Percentiles rank a stretch among this genome's conserved stretches.
Conservation (phyloP, 768 basidiomycete species). For the Lentinula guzmanii region DNA sequence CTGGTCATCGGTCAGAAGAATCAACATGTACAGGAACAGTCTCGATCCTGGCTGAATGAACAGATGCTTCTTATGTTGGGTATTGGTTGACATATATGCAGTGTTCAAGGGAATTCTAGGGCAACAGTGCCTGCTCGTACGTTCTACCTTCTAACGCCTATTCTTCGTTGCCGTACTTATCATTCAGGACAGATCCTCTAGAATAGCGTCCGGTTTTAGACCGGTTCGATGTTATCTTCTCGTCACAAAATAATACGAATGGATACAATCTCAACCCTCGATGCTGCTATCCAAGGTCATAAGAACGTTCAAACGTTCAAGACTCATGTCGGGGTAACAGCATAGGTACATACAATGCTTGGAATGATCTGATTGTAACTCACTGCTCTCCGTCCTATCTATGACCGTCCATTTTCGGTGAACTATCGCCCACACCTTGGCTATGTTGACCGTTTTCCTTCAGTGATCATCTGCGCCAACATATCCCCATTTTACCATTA, state of each 20-base stretch:
- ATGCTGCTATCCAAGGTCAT: not conserved
- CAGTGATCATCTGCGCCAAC: conserved; percentile 52
- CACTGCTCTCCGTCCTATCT: not conserved
- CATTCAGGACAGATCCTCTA: not conserved
- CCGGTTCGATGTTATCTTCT: not conserved
- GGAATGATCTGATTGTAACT: not conserved
- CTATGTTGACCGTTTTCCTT: conserved; percentile 9
- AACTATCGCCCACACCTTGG: not conserved
- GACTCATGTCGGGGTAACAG: not conserved
- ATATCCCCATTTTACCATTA: conserved; percentile 54
- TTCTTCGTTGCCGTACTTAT: not conserved
- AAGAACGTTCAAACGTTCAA: not conserved
- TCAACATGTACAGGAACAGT: not conserved
- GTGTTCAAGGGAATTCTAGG: no score
- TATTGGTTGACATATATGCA: not conserved
- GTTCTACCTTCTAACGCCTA: not conserved
- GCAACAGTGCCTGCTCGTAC: not conserved
- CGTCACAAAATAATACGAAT: not conserved
- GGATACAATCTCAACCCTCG: not conserved
- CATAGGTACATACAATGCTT: not conserved
- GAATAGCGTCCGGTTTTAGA: not conserved
- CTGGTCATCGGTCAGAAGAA: not conserved
- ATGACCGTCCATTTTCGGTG: not conserved
- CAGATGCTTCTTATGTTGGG: not conserved
- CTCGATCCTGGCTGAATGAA: not conserved